phyloP scores from a whole-genome alignment of 257 asterid genomes.

The Parsonsia alboflavescens region DNA sequence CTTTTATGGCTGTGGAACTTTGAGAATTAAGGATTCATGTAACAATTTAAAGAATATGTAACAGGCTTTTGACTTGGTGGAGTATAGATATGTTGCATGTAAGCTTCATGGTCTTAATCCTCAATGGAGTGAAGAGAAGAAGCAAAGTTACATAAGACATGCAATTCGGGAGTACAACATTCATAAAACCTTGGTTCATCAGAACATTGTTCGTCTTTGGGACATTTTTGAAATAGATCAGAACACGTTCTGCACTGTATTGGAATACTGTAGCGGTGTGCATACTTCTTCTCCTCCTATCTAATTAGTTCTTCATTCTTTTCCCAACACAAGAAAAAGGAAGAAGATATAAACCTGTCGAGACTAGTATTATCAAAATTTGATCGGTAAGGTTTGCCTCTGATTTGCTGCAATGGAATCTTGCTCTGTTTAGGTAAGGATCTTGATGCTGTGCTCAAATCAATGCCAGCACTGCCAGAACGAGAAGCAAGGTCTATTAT shows the following conservation, averaged over 20 bases:
- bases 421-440: constrained; percentile 63
- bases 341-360: background rate
- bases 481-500: constrained; percentile 85
- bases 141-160: constrained; percentile 93
- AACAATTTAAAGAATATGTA: constrained; percentile 21
- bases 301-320: background rate
- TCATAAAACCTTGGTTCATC: constrained; percentile 88
- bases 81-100: constrained; percentile 94
- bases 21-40: constrained; percentile 9
- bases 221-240: constrained; percentile 97
- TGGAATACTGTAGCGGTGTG: constrained; percentile 97
- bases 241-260: constrained; percentile 89
- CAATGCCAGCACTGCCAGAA: constrained; percentile 83
- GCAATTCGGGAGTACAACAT: constrained; percentile 99
- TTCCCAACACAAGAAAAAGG: no score
- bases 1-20: constrained; percentile 2
- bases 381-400: background rate
- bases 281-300: background rate
- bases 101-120: constrained; percentile 97
- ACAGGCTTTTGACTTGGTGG: constrained; percentile 99
- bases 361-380: background rate
- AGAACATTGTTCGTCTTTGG: constrained; percentile 95
- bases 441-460: constrained; percentile 92
- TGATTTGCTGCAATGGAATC: background rate
- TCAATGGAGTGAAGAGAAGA: constrained; percentile 99